Evolutionary conservation across 1,139 yeast genomes (phyloP).

Genomic region (Kazachstania sp.): DNA sequence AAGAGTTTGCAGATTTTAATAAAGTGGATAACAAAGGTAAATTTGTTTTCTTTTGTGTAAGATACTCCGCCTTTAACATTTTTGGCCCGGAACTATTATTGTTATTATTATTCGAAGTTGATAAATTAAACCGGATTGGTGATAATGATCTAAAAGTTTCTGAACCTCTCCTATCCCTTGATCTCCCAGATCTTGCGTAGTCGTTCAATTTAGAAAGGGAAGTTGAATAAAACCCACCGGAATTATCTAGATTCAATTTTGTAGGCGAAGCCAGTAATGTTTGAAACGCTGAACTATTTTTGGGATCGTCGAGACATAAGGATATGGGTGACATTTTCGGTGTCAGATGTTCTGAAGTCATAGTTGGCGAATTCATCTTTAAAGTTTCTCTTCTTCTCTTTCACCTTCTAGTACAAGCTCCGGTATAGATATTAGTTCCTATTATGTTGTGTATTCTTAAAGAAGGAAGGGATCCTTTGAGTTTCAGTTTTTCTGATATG

Average conservation of each 20-base stretch:
- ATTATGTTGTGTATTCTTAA: too few species aligned
- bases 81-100: slow-evolving; percentile 15
- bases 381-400: background rate
- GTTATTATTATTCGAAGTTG: slow-evolving; percentile 6
- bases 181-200: slow-evolving; percentile 18
- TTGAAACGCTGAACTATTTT: slow-evolving; percentile 11
- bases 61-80: slow-evolving; percentile 26
- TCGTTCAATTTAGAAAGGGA: slow-evolving; percentile 28
- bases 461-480: too few species aligned
- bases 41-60: slow-evolving; percentile 12
- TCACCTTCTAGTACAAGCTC: too few species aligned
- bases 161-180: slow-evolving; percentile 16
- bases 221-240: slow-evolving; percentile 42
- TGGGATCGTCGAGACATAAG: slow-evolving; percentile 24
- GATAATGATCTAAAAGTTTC: slow-evolving; percentile 19
- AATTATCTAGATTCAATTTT: slow-evolving; percentile 47
- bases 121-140: slow-evolving; percentile 6
- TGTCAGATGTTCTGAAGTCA: slow-evolving; percentile 11
- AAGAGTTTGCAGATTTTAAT: slow-evolving; percentile 10
- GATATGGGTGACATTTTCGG: slow-evolving; percentile 26
- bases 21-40: slow-evolving; percentile 22
- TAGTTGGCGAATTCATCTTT: slow-evolving; percentile 4
- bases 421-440: too few species aligned
- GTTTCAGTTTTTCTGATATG: too few species aligned
- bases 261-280: slow-evolving; percentile 22